Base-by-base conservation (phyloP, 352 stramenopile species). In the Globisporangium cederbergense region DNA sequence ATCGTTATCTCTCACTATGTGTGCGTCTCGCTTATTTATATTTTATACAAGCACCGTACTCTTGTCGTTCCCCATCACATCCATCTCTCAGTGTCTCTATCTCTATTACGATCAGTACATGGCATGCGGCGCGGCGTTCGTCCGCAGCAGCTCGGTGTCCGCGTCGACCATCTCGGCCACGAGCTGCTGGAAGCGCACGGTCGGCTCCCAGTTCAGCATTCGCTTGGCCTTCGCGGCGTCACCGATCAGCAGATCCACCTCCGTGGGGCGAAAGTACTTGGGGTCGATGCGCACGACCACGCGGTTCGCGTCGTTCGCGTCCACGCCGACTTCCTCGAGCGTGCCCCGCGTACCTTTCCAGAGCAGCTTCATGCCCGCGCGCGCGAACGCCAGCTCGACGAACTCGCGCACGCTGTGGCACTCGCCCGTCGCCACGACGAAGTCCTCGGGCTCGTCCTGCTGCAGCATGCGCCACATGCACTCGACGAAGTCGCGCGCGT, bases 391-490 rank as follows among this genome's bases (percentile, higher is more conserved):
- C 47, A 98, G 90, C 75, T 99, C 97, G 47, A 99, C 80, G 80
- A 99, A 99, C 79, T 99, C 96, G 28, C 97, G 86, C 25, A 99
- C 97, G n/a, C 95, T 98, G 75, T 99, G 96, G 62, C 91, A 98
- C 75, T 99, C 96, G 68, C 97, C 97, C 20, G 97, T 99, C 13
- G 88, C 88, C 14, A 93, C 79, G 11, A 96, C 88, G 71, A 91
- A 95, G 67, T 96, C 88, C 42, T 94, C 58, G 1, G 83, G 79
- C 3, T 51, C 66, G 1, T 79, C 68, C 32, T 86, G 73, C 82
- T 99, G 97, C 34, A 99, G 80, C 95, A 99, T 99, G 63, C 88
- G 89, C 97, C 97, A 99, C 97, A 99, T 99, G 63, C 97, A 98
- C 69, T 98, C 88, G 45, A 99, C 94, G 70, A 99, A 99, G 79